Evolutionary conservation across 2,329 filamentous ascomycete species (phyloP).

Genomic region (Hymenoscyphus fructigenus): DNA sequence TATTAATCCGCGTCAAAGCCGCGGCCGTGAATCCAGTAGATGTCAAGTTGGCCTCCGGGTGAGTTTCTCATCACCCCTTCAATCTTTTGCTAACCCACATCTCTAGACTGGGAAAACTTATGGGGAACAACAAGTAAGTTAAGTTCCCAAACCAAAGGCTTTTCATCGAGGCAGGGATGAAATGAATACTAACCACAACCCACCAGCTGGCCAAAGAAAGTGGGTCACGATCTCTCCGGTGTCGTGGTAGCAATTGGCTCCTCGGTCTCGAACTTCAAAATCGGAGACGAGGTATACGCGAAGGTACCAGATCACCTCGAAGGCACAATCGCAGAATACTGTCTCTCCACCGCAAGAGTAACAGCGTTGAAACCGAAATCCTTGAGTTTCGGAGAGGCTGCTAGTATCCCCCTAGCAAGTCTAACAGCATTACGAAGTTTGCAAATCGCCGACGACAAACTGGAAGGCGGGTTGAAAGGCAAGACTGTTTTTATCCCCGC

Average conservation of each 20-base stretch:
- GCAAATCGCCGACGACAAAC: conserved; percentile 31
- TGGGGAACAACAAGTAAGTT: too few species aligned
- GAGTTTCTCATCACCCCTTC: neutral
- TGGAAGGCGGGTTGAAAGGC: conserved; percentile 38
- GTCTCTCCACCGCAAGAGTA: conserved; percentile 31
- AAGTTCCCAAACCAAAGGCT: too few species aligned
- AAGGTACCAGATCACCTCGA: conserved; percentile 36
- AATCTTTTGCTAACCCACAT: neutral
- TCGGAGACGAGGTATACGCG: conserved; percentile 42
- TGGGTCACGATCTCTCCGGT: conserved; percentile 45
- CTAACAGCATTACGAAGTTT: conserved; percentile 43
- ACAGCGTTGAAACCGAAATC: conserved; percentile 42
- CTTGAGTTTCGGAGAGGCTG: conserved; percentile 42
- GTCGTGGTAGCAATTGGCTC: conserved; percentile 39
- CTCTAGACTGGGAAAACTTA: neutral
- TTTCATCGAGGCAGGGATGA: too few species aligned
- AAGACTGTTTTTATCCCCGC: conserved; percentile 42
- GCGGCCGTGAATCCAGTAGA: conserved; percentile 48
- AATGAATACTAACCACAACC: neutral
- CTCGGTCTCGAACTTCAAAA: conserved; percentile 38
- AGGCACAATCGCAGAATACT: conserved; percentile 36
- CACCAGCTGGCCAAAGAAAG: conserved; percentile 42
- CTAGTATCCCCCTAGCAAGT: conserved; percentile 42
- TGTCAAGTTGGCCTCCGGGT: conserved; percentile 40
- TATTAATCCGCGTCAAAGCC: conserved; percentile 47